phyloP scores from a whole-genome alignment of 2,329 filamentous ascomycete species.

The Colletotrichum spaethianum region DNA sequence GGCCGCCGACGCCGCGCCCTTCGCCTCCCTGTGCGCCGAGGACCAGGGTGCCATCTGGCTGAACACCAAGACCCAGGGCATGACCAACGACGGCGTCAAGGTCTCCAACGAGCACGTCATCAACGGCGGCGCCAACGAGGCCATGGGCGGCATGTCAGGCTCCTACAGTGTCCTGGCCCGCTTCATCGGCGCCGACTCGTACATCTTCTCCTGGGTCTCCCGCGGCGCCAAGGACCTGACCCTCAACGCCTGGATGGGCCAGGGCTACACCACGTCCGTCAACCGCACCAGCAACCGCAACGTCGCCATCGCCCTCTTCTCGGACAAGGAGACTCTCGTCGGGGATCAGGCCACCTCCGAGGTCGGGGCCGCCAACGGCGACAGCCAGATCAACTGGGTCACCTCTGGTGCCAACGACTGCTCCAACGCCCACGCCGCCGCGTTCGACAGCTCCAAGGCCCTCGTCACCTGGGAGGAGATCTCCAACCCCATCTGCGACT shows the following conservation, averaged over 20 bases:
- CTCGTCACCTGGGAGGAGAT: slow-evolving; percentile 75
- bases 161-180: slow-evolving; percentile 71
- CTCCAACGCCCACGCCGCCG: slow-evolving; percentile 71
- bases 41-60: slow-evolving; percentile 76
- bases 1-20: slow-evolving; percentile 70
- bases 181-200: slow-evolving; percentile 64
- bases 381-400: slow-evolving; percentile 73
- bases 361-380: slow-evolving; percentile 67
- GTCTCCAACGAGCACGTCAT: slow-evolving; percentile 74
- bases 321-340: slow-evolving; percentile 70
- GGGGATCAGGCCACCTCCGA: slow-evolving; percentile 67
- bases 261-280: slow-evolving; percentile 64
- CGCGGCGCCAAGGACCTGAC: slow-evolving; percentile 70
- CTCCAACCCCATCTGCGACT: slow-evolving; percentile 66
- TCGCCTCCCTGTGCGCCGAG: slow-evolving; percentile 71
- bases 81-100: slow-evolving; percentile 68
- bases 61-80: slow-evolving; percentile 71
- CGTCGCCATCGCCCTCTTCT: slow-evolving; percentile 70
- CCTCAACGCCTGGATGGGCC: slow-evolving; percentile 70
- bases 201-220: slow-evolving; percentile 75
- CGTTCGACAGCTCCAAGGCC: slow-evolving; percentile 66
- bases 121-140: slow-evolving; percentile 70
- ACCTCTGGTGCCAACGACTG: slow-evolving; percentile 65
- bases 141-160: slow-evolving; percentile 75
- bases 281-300: slow-evolving; percentile 72